Base-by-base conservation (phyloP, 176 grass and related monocot species). In the Oryza meyeriana region DNA sequence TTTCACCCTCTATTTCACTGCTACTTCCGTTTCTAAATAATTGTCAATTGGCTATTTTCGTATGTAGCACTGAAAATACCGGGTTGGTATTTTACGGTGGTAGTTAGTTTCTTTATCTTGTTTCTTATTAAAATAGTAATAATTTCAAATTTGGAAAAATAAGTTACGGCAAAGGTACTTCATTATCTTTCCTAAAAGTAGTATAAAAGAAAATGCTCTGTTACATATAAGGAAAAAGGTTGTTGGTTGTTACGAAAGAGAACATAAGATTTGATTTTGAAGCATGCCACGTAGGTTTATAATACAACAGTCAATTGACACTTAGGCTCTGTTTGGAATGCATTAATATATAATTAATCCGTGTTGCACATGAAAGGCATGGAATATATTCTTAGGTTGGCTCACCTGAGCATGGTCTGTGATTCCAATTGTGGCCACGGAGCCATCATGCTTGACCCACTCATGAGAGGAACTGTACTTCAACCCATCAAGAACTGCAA, bases 321-420 rank as follows among this genome's bases (percentile, higher is more conserved):
- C 1, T 55, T 55, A 22, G 18, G 2, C 18, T 20, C 50, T 55
- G 50, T 55, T 55, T 55, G 20, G 20, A 55, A 55, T 55, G 55
- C 55, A 25, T 59, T 59, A 59, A 10, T 25, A 22, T 24, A 25
- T 59, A 59, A 25, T 10, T 25, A 59, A 24, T 59, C 55, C 55
- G 2, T 24, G 20, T 59, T 26, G 29, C 50, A 27, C 17, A 69
- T 14, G 70, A 40, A 88, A 75, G 22, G 24, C 58, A 68, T 36
- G 76, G 18, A 50, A 70, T 70, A 0, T 22, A 27, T n/a, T 12
- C 35, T 32, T 10, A 1, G 27, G 27, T 12, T 68, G 5, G 42
- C 68, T 88, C 48, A 93, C 96, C 93, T 99, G 89, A 44, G 93
- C 96, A 88, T 98, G 96, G 77, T 95, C 91, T 28, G 93, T 90